Percentiles rank a stretch among this genome's conserved stretches.
Conservation (phyloP, 805 yeast species). For the Tetrapisispora namnaoensis region DNA sequence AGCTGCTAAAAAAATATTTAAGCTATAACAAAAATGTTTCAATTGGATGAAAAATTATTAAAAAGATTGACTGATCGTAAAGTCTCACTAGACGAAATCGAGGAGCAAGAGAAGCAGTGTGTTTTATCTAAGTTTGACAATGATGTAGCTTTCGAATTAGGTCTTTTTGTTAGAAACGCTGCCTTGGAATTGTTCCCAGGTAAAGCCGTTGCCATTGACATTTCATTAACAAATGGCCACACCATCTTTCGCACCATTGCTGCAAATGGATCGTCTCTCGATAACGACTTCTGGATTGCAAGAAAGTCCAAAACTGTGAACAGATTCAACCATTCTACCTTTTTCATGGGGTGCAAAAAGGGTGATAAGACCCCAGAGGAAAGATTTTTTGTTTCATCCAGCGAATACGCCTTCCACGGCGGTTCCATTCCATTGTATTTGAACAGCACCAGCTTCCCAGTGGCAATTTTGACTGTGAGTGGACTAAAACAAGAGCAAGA, state of each 20-base stretch:
- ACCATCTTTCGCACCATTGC: conserved; percentile 36
- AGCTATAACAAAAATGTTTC: not conserved
- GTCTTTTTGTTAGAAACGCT: conserved; percentile 32
- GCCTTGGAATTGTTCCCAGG: conserved; percentile 26
- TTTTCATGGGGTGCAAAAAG: conserved; percentile 37
- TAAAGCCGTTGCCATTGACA: conserved; percentile 38
- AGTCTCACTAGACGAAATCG: conserved; percentile 10
- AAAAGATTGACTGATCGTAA: conserved; percentile 3
- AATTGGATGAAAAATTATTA: conserved; percentile 5
- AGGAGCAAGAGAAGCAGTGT: conserved; percentile 7
- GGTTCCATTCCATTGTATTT: conserved; percentile 45
- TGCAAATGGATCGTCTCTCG: conserved; percentile 33
- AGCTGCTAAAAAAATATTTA: no score
- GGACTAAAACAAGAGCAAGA: conserved; percentile 49
- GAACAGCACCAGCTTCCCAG: conserved; percentile 24
- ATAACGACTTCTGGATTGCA: conserved; percentile 45
- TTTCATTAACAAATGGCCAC: conserved; percentile 38
- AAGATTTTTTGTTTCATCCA: conserved; percentile 32
- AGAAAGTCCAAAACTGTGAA: conserved; percentile 41
- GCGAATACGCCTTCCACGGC: conserved; percentile 44
- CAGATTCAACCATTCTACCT: conserved; percentile 41
- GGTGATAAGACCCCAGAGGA: conserved; percentile 31
- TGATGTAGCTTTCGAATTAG: conserved; percentile 39
- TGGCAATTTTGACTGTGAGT: conserved; percentile 45
- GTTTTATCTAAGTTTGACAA: conserved; percentile 17